Conservation (phyloP, 768 basidiomycete species). For the Kwoniella sp. region DNA sequence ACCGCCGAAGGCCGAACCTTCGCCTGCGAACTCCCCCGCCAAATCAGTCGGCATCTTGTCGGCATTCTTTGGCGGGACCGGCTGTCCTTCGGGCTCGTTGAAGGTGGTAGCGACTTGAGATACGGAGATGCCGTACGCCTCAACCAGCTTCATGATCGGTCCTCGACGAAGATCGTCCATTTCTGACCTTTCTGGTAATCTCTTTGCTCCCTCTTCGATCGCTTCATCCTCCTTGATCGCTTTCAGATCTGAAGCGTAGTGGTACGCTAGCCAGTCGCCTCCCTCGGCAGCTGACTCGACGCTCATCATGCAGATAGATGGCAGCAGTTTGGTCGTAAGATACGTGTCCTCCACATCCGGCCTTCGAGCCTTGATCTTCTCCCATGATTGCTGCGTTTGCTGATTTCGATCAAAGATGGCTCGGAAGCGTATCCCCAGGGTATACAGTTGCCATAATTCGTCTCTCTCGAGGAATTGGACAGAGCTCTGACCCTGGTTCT, state of each 20-base stretch:
- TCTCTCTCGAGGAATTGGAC: slow-evolving; percentile 61
- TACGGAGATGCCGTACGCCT: slow-evolving; percentile 80
- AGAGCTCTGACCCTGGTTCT: slow-evolving; percentile 28
- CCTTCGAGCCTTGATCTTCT: slow-evolving; percentile 55
- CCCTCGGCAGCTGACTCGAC: slow-evolving; percentile 87
- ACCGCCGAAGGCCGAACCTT: slow-evolving; percentile 23
- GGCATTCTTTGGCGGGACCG: slow-evolving; percentile 56
- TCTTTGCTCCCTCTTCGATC: slow-evolving; percentile 45
- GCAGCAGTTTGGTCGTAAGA: slow-evolving; percentile 65
- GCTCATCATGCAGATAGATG: slow-evolving; percentile 54
- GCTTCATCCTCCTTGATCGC: slow-evolving; percentile 58
- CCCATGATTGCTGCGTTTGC: slow-evolving; percentile 62
- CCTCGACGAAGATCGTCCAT: slow-evolving; percentile 26
- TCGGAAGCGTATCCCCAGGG: slow-evolving; percentile 83
- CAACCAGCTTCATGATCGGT: slow-evolving; percentile 57
- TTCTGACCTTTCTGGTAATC: slow-evolving; percentile 23
- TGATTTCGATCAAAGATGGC: slow-evolving; percentile 72
- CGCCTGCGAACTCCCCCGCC: slow-evolving; percentile 78
- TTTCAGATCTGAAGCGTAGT: slow-evolving; percentile 61
- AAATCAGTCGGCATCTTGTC: slow-evolving; percentile 71
- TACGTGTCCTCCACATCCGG: slow-evolving; percentile 62
- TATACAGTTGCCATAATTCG: slow-evolving; percentile 87
- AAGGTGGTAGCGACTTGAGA: slow-evolving; percentile 84
- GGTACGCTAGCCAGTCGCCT: slow-evolving; percentile 83
- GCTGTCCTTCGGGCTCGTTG: slow-evolving; percentile 33